phyloP scores from a whole-genome alignment of 495 filamentous ascomycete species.

The Penicillium pulvis region DNA sequence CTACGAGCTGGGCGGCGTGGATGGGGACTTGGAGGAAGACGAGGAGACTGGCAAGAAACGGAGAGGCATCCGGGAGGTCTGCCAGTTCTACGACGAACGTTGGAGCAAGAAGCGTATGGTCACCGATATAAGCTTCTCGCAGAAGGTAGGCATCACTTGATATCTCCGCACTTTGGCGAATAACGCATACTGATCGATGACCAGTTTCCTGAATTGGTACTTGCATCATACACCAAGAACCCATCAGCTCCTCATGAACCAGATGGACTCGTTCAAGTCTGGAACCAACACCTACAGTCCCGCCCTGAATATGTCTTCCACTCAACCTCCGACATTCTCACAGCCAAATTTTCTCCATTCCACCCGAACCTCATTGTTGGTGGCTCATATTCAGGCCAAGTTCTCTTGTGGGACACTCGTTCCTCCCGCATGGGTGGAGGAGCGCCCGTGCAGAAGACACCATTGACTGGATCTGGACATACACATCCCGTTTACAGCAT shows the following conservation, averaged over 20 bases:
- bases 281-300: slow-evolving; percentile 93
- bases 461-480: slow-evolving; percentile 86
- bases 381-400: slow-evolving; percentile 93
- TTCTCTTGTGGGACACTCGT: slow-evolving; percentile 97
- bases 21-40: slow-evolving; percentile 77
- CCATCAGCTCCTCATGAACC: slow-evolving; percentile 93
- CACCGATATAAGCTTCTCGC: slow-evolving; percentile 87
- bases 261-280: slow-evolving; percentile 91
- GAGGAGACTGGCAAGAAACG: slow-evolving; percentile 79
- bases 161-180: neutral
- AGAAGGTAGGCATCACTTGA: slow-evolving; percentile 60
- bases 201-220: slow-evolving; percentile 84
- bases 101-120: slow-evolving; percentile 99
- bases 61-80: slow-evolving; percentile 80
- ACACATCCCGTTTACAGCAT: slow-evolving; percentile 96
- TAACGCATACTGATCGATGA: slow-evolving; percentile 21
- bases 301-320: slow-evolving; percentile 96
- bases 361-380: slow-evolving; percentile 95
- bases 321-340: slow-evolving; percentile 91
- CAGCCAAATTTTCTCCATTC: slow-evolving; percentile 95
- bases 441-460: slow-evolving; percentile 91
- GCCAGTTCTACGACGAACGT: slow-evolving; percentile 90
- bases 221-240: slow-evolving; percentile 96
- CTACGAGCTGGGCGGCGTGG: slow-evolving; percentile 74
- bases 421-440: slow-evolving; percentile 64